Percentiles rank a stretch among this genome's conserved stretches.
phyloP scores from a whole-genome alignment of 768 basidiomycete species.

The Myochromella boudieri region DNA sequence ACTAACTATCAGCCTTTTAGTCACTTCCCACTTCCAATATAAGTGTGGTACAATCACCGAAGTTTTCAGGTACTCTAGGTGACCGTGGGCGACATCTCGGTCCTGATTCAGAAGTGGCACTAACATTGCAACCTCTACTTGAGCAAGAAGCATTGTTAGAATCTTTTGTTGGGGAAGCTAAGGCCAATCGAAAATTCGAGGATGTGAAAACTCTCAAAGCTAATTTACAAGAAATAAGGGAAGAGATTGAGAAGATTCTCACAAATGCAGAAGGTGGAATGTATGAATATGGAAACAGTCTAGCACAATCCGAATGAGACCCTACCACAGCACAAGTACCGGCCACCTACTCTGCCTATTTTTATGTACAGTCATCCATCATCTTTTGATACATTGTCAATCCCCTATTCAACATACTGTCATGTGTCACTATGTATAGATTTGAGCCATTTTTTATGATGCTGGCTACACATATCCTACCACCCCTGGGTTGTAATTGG shows the following conservation, averaged over 20 bases:
- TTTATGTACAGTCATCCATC: too few relatives aligned
- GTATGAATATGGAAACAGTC: not conserved
- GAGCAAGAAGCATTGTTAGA: constrained; percentile 94
- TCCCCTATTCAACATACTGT: too few relatives aligned
- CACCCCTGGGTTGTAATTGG: too few relatives aligned
- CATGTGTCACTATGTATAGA: too few relatives aligned
- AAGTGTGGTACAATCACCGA: constrained; percentile 13
- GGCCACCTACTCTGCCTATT: not conserved
- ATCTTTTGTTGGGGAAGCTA: constrained; percentile 88
- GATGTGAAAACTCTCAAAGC: constrained; percentile 83
- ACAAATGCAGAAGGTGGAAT: constrained; percentile 19
- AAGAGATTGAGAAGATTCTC: constrained; percentile 76
- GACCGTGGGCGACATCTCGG: constrained; percentile 40
- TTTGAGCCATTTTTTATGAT: too few relatives aligned
- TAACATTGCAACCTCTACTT: constrained; percentile 79
- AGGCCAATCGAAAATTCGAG: constrained; percentile 90
- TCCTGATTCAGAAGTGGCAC: constrained; percentile 69
- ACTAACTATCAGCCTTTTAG: constrained; percentile 22
- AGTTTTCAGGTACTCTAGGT: constrained; percentile 2
- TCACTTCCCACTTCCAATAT: constrained; percentile 52
- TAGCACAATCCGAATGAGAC: not conserved
- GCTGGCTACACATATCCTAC: too few relatives aligned
- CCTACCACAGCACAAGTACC: too few relatives aligned
- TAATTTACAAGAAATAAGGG: constrained; percentile 80
- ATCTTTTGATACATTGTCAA: too few relatives aligned